Percentiles rank a stretch among this genome's conserved stretches.
Conservation (phyloP, 148 eudicot genomes). For the Beta vulgaris region DNA sequence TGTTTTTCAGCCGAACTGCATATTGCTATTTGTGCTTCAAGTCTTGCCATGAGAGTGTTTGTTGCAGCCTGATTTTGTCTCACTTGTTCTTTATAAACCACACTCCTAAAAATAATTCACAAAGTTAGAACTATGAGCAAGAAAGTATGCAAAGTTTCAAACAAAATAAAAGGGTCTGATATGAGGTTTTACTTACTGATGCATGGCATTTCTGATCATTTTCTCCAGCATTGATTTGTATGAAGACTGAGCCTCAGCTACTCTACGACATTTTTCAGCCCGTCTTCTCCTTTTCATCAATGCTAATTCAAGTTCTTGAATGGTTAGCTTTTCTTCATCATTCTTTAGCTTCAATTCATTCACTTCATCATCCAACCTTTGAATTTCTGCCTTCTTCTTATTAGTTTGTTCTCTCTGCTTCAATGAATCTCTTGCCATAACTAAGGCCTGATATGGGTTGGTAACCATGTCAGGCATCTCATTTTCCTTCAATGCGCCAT, state of each 20-base stretch:
- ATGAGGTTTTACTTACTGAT: slow-evolving; percentile 81
- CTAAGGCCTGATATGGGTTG: slow-evolving; percentile 89
- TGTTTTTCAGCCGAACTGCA: slow-evolving; percentile 88
- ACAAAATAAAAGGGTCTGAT: not conserved
- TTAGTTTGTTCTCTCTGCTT: slow-evolving; percentile 75
- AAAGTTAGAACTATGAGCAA: not conserved
- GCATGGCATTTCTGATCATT: slow-evolving; percentile 97
- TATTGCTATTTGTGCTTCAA: slow-evolving; percentile 89
- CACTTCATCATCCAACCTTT: slow-evolving; percentile 69
- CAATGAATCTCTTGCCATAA: slow-evolving; percentile 81
- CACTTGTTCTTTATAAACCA: slow-evolving; percentile 80
- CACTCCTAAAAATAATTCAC: slow-evolving; percentile 49
- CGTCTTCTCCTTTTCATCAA: slow-evolving; percentile 63
- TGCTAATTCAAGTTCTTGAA: slow-evolving; percentile 75
- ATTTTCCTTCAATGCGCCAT: slow-evolving; percentile 53
- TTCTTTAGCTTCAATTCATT: slow-evolving; percentile 52
- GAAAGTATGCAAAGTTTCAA: not conserved
- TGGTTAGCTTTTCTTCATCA: slow-evolving; percentile 73
- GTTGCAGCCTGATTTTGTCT: slow-evolving; percentile 87
- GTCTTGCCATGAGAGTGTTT: slow-evolving; percentile 79
- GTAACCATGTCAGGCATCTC: slow-evolving; percentile 52
- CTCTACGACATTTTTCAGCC: slow-evolving; percentile 74
- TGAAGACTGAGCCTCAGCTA: slow-evolving; percentile 88
- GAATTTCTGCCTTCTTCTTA: slow-evolving; percentile 70
- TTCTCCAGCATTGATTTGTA: slow-evolving; percentile 79